phyloP scores from a whole-genome alignment of 768 basidiomycete genomes.

The Scleroderma citrinum region DNA sequence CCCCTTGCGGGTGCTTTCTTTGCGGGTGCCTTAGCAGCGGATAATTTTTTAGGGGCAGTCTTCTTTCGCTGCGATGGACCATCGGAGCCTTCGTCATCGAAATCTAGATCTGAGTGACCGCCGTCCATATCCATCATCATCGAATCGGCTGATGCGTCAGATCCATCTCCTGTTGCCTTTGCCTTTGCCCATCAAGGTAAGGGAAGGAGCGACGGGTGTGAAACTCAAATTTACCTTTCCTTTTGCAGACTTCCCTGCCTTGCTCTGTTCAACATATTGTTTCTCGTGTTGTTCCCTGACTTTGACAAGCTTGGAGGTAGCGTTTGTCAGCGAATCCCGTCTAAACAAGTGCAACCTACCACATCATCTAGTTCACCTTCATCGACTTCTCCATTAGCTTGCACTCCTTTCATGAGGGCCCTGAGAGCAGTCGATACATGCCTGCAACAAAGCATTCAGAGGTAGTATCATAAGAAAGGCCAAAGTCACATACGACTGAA shows the following conservation, averaged over 20 bases:
- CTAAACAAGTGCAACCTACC: slow-evolving; percentile 34
- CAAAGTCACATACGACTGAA: slow-evolving; percentile 60
- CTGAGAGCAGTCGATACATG: slow-evolving; percentile 61
- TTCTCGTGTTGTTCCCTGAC: slow-evolving; percentile 68
- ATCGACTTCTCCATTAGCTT: slow-evolving; percentile 57
- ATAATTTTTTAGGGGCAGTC: slow-evolving; percentile 33
- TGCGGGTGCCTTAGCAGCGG: slow-evolving; percentile 38
- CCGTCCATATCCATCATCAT: slow-evolving; percentile 74
- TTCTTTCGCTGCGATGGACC: slow-evolving; percentile 36
- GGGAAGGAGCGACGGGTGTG: background rate
- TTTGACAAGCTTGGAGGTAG: slow-evolving; percentile 46
- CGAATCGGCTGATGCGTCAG: slow-evolving; percentile 56
- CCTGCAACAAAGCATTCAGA: slow-evolving; percentile 32
- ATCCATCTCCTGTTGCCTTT: slow-evolving; percentile 44
- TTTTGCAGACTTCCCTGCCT: slow-evolving; percentile 33
- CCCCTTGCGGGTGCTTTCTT: slow-evolving; percentile 43
- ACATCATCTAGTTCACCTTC: slow-evolving; percentile 72
- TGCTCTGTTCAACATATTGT: slow-evolving; percentile 47
- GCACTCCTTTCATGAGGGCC: slow-evolving; percentile 60
- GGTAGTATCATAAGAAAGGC: background rate
- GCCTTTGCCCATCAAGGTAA: slow-evolving; percentile 42
- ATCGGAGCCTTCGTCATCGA: slow-evolving; percentile 38
- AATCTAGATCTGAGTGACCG: slow-evolving; percentile 49
- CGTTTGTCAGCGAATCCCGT: background rate
- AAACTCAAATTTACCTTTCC: slow-evolving; percentile 34